phyloP scores from a whole-genome alignment of 257 asterid genomes.

The Nyctanthes arbortristis region DNA sequence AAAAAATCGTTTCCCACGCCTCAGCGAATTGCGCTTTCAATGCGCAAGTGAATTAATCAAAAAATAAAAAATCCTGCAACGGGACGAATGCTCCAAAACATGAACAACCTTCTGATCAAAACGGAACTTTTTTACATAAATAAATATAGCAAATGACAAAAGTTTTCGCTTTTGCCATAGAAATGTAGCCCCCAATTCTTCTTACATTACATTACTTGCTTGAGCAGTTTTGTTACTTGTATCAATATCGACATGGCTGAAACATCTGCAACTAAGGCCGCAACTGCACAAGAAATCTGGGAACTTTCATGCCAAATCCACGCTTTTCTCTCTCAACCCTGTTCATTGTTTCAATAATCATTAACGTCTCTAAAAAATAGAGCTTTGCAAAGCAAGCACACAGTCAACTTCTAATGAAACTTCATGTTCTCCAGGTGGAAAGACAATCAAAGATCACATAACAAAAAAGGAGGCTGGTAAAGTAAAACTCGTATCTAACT shows the following conservation, averaged over 20 bases:
- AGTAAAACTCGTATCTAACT: neutral
- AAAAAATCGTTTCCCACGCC: no score
- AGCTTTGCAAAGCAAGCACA: neutral
- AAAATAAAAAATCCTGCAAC: no score
- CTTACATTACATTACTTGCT: neutral
- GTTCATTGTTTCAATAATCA: constrained; percentile 31
- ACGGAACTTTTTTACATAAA: constrained; percentile 13
- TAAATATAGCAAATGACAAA: neutral
- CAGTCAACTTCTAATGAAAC: neutral
- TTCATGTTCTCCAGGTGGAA: no score
- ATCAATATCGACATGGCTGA: constrained; percentile 3
- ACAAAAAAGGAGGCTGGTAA: no score
- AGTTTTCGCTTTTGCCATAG: no score
- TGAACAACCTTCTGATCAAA: neutral
- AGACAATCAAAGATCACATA: no score
- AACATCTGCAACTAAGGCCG: constrained; percentile 32
- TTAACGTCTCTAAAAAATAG: neutral
- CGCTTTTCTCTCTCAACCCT: constrained; percentile 81
- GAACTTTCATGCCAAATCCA: constrained; percentile 96
- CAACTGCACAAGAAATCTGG: constrained; percentile 45
- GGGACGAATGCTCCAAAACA: neutral
- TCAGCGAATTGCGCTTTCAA: no score
- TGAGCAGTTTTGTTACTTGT: neutral
- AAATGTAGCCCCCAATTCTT: neutral
- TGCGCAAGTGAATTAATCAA: no score